Conservation (phyloP, 148 eudicot species). For the Chenopodium album region DNA sequence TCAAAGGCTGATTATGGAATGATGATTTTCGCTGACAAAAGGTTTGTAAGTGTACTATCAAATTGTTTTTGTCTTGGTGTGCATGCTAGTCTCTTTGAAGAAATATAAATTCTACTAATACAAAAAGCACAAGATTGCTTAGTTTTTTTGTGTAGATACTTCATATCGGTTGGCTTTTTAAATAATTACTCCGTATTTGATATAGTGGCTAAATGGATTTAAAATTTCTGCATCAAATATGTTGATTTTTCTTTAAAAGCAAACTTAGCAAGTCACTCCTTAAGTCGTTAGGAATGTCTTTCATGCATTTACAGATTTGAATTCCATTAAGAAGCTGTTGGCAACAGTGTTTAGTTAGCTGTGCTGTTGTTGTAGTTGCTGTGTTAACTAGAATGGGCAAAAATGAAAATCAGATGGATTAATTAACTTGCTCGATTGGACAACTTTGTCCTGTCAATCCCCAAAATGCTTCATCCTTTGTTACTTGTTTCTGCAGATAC, state of each 20-base stretch:
- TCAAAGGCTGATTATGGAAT: slow-evolving; percentile 99
- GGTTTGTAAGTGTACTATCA: slow-evolving; percentile 41
- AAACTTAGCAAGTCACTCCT: background rate
- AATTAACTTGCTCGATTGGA: too few relatives aligned
- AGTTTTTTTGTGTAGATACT: too few relatives aligned
- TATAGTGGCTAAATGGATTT: background rate
- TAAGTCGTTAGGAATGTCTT: too few relatives aligned
- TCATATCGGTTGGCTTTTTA: too few relatives aligned
- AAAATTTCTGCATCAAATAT: background rate
- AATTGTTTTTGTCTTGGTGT: background rate
- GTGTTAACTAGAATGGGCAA: background rate
- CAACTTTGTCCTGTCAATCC: too few relatives aligned
- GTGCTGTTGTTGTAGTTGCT: background rate
- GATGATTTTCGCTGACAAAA: slow-evolving; percentile 99
- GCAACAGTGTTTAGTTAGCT: background rate
- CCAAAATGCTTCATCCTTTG: background rate
- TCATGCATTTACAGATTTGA: background rate
- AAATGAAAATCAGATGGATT: too few relatives aligned
- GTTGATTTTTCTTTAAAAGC: background rate
- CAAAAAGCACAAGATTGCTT: too few relatives aligned
- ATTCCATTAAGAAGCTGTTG: background rate
- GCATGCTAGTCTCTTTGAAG: too few relatives aligned
- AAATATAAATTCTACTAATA: too few relatives aligned
- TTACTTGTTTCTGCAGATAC: slow-evolving; percentile 53
- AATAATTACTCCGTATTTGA: background rate